Percentiles rank a stretch among this genome's conserved stretches.
Conservation (phyloP, 2,329 filamentous ascomycete genomes). For the Ampelomyces quisqualis region DNA sequence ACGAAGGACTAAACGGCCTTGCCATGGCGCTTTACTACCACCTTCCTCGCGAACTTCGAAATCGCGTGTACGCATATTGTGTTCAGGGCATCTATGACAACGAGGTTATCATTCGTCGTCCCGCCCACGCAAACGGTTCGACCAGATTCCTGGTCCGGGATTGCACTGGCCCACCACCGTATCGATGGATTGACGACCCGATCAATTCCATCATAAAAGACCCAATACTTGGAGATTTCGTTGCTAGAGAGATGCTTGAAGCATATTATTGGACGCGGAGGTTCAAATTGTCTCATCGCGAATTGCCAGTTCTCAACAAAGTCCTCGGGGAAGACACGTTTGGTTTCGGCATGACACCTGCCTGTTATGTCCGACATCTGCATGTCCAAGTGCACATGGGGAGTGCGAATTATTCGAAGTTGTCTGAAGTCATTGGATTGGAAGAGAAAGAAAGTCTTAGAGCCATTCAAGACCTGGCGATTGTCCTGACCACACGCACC, state of each 20-base stretch:
- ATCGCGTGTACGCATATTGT: slow-evolving; percentile 20
- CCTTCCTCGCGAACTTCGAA: slow-evolving; percentile 25
- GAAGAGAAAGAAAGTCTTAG: too few species aligned
- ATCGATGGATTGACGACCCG: slow-evolving; percentile 23
- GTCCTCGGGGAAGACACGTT: slow-evolving; percentile 16
- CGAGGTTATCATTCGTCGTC: slow-evolving; percentile 22
- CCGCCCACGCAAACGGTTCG: not conserved
- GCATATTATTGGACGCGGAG: slow-evolving; percentile 21
- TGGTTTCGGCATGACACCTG: slow-evolving; percentile 12
- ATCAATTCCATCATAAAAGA: slow-evolving; percentile 4
- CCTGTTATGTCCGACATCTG: slow-evolving; percentile 10
- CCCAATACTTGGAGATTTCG: slow-evolving; percentile 2
- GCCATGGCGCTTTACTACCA: slow-evolving; percentile 6
- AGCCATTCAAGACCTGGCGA: too few species aligned
- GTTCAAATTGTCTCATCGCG: slow-evolving; percentile 22
- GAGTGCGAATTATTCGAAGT: too few species aligned
- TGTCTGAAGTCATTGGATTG: too few species aligned
- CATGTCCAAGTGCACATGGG: too few species aligned
- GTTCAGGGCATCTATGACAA: slow-evolving; percentile 20
- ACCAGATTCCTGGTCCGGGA: slow-evolving; percentile 18
- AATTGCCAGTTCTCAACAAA: slow-evolving; percentile 12
- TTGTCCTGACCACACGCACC: too few species aligned
- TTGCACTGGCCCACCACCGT: slow-evolving; percentile 10
- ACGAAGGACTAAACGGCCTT: too few species aligned
- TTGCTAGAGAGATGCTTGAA: slow-evolving; percentile 19